phyloP scores from a whole-genome alignment of 495 filamentous ascomycete species.

The Podospora pseudoanserina region DNA sequence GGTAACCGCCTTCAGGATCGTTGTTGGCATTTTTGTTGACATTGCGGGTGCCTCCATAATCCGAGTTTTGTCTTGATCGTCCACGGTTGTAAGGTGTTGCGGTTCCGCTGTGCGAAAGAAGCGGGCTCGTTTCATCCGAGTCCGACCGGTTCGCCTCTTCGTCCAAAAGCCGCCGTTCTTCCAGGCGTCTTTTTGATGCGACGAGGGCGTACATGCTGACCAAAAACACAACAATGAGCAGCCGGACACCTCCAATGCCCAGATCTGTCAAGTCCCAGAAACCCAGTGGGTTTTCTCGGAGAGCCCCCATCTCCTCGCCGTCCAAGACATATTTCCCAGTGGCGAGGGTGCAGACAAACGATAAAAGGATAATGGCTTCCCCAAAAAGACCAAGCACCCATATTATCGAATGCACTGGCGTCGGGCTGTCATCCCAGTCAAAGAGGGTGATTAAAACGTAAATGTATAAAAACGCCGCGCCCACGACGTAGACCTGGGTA shows the following conservation, averaged over 20 bases:
- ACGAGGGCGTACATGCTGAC: conserved; percentile 41
- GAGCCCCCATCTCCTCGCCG: conserved; percentile 14
- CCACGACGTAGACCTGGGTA: conserved; percentile 72
- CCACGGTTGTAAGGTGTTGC: conserved; percentile 21
- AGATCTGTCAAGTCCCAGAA: conserved; percentile 54
- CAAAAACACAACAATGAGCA: conserved; percentile 36
- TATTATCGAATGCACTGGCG: conserved; percentile 63
- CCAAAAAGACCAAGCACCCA: conserved; percentile 66
- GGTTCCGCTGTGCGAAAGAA: conserved; percentile 37
- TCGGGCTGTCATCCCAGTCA: conserved; percentile 73
- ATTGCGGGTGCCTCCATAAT: conserved; percentile 26
- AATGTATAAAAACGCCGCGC: conserved; percentile 57
- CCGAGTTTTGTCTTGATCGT: conserved; percentile 22
- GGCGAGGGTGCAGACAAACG: conserved; percentile 60
- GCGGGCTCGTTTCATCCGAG: conserved; percentile 48
- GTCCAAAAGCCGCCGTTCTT: conserved; percentile 37
- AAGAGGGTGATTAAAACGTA: conserved; percentile 72
- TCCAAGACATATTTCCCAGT: conserved; percentile 50
- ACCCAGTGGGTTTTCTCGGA: conserved; percentile 22
- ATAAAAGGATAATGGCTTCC: conserved; percentile 65
- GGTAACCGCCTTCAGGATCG: conserved; percentile 27
- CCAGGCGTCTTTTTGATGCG: conserved; percentile 26
- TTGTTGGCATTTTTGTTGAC: conserved; percentile 28
- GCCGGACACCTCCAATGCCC: conserved; percentile 40
- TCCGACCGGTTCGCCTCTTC: conserved; percentile 45